Percentiles rank a stretch among this genome's conserved stretches.
These are phyloP conservation scores for Parietaria judaica DNA, from an alignment of 306 rosid species.

Conservation along the genomic window DNA sequence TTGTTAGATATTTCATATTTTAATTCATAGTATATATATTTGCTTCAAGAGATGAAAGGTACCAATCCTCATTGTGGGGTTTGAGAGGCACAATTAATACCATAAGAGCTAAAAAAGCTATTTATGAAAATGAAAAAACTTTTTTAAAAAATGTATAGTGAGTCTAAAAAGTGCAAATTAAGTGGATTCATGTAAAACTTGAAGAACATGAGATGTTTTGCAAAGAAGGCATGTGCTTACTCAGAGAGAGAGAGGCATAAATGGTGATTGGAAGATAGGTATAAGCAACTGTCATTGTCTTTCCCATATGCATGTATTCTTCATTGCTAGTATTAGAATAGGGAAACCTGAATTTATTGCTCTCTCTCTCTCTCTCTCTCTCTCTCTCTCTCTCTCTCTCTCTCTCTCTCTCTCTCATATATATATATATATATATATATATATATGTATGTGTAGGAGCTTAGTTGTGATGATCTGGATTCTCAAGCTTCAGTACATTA, in stretches of 20 bases:
- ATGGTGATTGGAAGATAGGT: conserved; percentile 35
- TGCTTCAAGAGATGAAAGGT: background rate
- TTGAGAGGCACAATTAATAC: conserved; percentile 31
- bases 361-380: conserved; percentile 20
- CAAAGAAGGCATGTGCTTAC: conserved; percentile 55
- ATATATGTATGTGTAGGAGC: background rate
- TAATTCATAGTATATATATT: conserved; percentile 7
- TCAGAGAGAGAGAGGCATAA: conserved; percentile 53
- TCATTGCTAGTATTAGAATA: conserved; percentile 31
- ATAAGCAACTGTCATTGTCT: conserved; percentile 77
- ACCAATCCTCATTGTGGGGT: conserved; percentile 54
- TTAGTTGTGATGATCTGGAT: conserved; percentile 34
- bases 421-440: too few relatives aligned
- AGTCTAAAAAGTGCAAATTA: background rate
- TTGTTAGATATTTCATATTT: conserved; percentile 6
- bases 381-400: background rate
- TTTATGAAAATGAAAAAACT: background rate
- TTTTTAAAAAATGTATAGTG: background rate
- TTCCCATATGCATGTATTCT: conserved; percentile 40
- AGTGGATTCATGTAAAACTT: conserved; percentile 26
- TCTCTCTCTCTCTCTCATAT: conserved; percentile 11
- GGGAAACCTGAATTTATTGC: conserved; percentile 68
- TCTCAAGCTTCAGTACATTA: conserved; percentile 32
- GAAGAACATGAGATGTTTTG: conserved; percentile 65
- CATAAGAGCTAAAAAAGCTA: conserved; percentile 19